Evolutionary conservation across 1,284 basidiomycete genomes (phyloP), one percentile per base, ranked within the genome.

Genomic region (Ceratobasidium theobromae): DNA sequence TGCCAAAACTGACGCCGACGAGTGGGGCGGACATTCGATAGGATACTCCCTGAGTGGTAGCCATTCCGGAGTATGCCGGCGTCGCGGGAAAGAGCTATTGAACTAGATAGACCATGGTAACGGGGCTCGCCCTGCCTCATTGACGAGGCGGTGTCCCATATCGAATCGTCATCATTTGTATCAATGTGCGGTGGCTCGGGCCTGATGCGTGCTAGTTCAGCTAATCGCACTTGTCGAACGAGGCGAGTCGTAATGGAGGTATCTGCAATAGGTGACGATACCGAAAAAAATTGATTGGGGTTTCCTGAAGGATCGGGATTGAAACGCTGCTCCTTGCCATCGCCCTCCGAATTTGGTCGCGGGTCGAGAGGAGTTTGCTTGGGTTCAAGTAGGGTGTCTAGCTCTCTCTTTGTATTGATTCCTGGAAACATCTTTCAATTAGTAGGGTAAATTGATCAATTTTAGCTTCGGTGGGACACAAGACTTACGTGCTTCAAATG

Each of bases 341-440:
- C 27, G 16, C n/a, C 16, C 28, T n/a, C 28, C n/a, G 28, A 28
- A n/a, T n/a, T n/a, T 16, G 25, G 25, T 16, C 5, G 25, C 27
- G 25, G 23, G 16, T 30, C 8, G 49, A 32, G 27, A 5, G n/a
- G 28, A 23, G 49, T n/a, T 5, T 14, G 4, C 4, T 48, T 25
- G 2, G 46, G 46, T 18, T 25, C 46, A 21, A 48, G 23, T 25
- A 48, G 14, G 27, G 46, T 23, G 4, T 48, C 46, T 3, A 52
- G 2, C 30, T 52, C 49, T 28, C 30, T 28, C 28, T 52, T 52
- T 5, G 49, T 28, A 32, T 52, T 52, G 49, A 52, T 52, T 2
- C 49, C 49, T 33, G 49, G 49, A 52, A 52, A 52, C 30, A 52
- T 32, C 49, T 52, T 11, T 33, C 3, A 52, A n/a, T n/a, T 12